These are phyloP conservation scores for Aplosporella prunicola DNA, from an alignment of 2,329 filamentous ascomycete species.

Conservation along the genomic window DNA sequence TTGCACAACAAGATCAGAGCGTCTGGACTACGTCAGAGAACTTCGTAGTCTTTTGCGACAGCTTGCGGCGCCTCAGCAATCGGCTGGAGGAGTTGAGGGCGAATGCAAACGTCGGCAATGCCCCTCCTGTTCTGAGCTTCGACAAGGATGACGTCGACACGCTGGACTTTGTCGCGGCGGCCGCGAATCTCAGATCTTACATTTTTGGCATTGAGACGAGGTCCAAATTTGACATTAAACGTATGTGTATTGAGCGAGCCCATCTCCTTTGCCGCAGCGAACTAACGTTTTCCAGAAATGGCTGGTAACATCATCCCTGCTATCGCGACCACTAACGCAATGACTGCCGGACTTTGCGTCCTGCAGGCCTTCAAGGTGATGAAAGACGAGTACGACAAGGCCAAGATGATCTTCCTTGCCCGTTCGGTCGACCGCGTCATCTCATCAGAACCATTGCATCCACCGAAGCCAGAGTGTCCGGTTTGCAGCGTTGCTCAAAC, in stretches of 20 bases:
- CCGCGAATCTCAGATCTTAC: slow-evolving; percentile 77
- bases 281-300: slow-evolving; percentile 55
- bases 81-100: slow-evolving; percentile 58
- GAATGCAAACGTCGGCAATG: slow-evolving; percentile 38
- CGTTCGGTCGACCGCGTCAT: slow-evolving; percentile 53
- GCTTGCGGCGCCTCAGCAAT: slow-evolving; percentile 65
- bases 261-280: not conserved
- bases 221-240: slow-evolving; percentile 92
- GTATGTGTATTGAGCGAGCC: slow-evolving; percentile 31
- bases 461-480: slow-evolving; percentile 72
- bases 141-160: slow-evolving; percentile 97
- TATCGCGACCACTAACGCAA: slow-evolving; percentile 95
- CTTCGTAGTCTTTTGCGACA: slow-evolving; percentile 76
- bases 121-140: slow-evolving; percentile 62
- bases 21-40: slow-evolving; percentile 79
- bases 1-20: slow-evolving; percentile 59
- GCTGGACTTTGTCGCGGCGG: slow-evolving; percentile 84
- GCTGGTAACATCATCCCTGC: slow-evolving; percentile 98
- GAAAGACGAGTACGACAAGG: slow-evolving; percentile 57
- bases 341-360: slow-evolving; percentile 86
- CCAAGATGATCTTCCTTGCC: slow-evolving; percentile 80
- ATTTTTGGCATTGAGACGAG: slow-evolving; percentile 84
- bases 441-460: slow-evolving; percentile 44
- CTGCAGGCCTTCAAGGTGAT: slow-evolving; percentile 88
- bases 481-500: slow-evolving; percentile 70